phyloP scores from a whole-genome alignment of 805 yeast species.

The Tetrapisispora phaffii region DNA sequence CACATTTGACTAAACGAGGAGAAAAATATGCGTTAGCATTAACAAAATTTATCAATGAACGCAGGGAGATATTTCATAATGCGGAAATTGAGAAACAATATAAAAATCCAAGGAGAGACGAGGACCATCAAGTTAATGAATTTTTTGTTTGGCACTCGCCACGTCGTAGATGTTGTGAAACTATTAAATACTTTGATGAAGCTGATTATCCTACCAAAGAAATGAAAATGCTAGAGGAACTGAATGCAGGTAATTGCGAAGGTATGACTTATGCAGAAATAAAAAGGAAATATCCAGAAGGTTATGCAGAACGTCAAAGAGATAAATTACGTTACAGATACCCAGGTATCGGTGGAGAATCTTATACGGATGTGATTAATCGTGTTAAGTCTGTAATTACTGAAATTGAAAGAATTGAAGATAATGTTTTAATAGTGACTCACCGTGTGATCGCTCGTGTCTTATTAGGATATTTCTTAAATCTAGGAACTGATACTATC shows the following conservation, averaged over 20 bases:
- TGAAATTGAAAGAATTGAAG: constrained; percentile 85
- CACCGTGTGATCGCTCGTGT: constrained; percentile 90
- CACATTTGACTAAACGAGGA: constrained; percentile 73
- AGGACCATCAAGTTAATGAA: constrained; percentile 39
- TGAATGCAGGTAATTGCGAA: constrained; percentile 88
- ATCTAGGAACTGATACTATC: constrained; percentile 65
- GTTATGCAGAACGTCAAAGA: constrained; percentile 62
- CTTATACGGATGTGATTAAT: constrained; percentile 86
- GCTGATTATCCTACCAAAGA: constrained; percentile 67
- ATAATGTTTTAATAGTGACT: constrained; percentile 71
- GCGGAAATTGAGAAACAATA: constrained; percentile 36
- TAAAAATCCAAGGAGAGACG: constrained; percentile 29
- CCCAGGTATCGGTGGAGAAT: constrained; percentile 97
- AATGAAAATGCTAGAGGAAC: constrained; percentile 86
- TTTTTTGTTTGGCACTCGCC: constrained; percentile 92
- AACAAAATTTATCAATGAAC: constrained; percentile 60
- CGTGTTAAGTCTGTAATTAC: constrained; percentile 82
- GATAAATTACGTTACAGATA: constrained; percentile 81
- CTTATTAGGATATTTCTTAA: constrained; percentile 78
- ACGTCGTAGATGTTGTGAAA: constrained; percentile 68
- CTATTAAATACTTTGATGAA: constrained; percentile 69
- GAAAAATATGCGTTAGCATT: constrained; percentile 61
- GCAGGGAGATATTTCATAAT: constrained; percentile 58
- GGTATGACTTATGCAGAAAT: constrained; percentile 90
- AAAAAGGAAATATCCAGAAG: constrained; percentile 59